These are phyloP conservation scores for Hemileccinum impolitum DNA, from an alignment of 768 basidiomycete genomes.

Conservation along the genomic window DNA sequence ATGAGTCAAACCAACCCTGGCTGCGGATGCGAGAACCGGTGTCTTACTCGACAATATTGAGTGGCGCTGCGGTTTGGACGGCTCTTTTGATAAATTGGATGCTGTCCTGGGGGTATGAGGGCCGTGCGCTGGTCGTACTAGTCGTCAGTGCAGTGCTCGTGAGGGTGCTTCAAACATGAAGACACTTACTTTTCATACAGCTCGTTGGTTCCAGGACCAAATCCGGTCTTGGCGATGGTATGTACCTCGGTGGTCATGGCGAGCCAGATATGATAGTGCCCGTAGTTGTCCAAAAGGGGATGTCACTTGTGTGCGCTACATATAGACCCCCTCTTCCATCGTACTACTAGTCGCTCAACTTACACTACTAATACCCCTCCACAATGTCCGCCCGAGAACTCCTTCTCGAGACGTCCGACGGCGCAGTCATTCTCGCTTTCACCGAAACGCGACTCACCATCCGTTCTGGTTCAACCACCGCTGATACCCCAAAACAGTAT, in stretches of 20 bases:
- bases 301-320: too few species aligned
- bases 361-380: too few species aligned
- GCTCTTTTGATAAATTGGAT: conserved; percentile 57
- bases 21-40: background rate
- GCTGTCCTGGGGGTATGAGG: conserved; percentile 71
- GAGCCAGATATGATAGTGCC: too few species aligned
- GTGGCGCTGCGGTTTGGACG: conserved; percentile 34
- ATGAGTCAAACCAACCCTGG: background rate
- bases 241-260: conserved; percentile 43
- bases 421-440: conserved; percentile 24
- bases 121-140: too few species aligned
- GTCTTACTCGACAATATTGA: conserved; percentile 68
- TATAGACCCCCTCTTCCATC: too few species aligned
- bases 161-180: too few species aligned
- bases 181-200: conserved; percentile 65
- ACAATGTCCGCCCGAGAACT: conserved; percentile 21
- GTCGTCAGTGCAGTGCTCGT: too few species aligned
- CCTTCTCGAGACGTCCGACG: conserved; percentile 15
- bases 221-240: conserved; percentile 65
- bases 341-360: too few species aligned
- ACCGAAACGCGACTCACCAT: conserved; percentile 28
- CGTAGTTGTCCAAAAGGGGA: too few species aligned
- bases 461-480: conserved; percentile 13
- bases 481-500: conserved; percentile 1
- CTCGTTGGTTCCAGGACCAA: conserved; percentile 78